Conservation (phyloP, 2,329 filamentous ascomycete genomes). For the Colletotrichum limetticola region DNA sequence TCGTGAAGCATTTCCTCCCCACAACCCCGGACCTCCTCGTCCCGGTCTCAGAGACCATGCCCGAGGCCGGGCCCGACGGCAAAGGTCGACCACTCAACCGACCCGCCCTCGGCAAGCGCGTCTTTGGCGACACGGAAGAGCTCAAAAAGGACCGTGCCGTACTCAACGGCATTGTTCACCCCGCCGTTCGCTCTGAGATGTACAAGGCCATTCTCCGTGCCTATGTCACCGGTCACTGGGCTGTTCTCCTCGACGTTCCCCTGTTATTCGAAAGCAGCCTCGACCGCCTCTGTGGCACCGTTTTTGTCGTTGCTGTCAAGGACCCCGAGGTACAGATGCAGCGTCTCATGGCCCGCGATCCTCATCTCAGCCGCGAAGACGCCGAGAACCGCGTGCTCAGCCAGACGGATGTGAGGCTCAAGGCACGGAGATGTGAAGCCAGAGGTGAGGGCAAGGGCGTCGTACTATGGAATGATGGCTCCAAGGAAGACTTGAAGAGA, state of each 20-base stretch:
- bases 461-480: conserved; percentile 91
- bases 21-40: conserved; percentile 89
- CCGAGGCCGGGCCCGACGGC: conserved; percentile 64
- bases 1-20: conserved; percentile 82
- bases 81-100: conserved; percentile 84
- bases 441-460: conserved; percentile 74
- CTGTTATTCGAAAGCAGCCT: conserved; percentile 90
- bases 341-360: conserved; percentile 78
- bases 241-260: conserved; percentile 91
- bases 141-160: conserved; percentile 76
- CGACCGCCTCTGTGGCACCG: conserved; percentile 85
- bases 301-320: conserved; percentile 86
- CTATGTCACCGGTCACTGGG: conserved; percentile 84
- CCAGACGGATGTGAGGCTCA: conserved; percentile 86
- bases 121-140: conserved; percentile 85
- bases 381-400: conserved; percentile 87
- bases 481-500: conserved; percentile 73
- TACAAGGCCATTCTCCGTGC: conserved; percentile 77
- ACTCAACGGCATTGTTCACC: conserved; percentile 92
- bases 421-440: conserved; percentile 79
- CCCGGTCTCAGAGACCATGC: conserved; percentile 61
- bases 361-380: conserved; percentile 84
- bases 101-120: conserved; percentile 82
- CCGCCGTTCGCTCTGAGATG: conserved; percentile 86
- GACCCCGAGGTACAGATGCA: conserved; percentile 86